Base-by-base conservation (phyloP, 768 basidiomycete genomes). In the Trametes cubensis region DNA sequence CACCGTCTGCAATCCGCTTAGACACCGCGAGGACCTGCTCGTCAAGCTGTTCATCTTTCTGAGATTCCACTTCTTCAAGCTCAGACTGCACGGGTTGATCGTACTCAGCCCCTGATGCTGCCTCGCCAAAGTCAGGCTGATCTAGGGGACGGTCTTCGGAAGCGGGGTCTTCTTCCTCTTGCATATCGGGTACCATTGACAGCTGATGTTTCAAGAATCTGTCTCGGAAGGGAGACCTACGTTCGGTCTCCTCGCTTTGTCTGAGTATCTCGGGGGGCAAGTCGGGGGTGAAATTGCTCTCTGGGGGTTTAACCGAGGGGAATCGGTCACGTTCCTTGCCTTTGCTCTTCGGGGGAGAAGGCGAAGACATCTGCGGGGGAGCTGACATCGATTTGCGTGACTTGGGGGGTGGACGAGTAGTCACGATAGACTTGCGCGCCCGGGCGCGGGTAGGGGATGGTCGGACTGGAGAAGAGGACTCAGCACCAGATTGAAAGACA, bases 401-500 rank as follows among this genome's bases (percentile, higher is more conserved):
- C 69, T 82, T 87, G 45, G 79, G 82, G 6, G 78, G 69, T 7
- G 69, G 61, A 66, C 61, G 66, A 61, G 69, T 71, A 61, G 64
- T 77, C 80, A 63, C 81, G 76, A 60, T 80, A 70, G 47, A 78
- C 65, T 74, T 80, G 80, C 56, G 78, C 67, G 66, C 79, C 75
- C 61, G 75, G 61, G 47, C 65, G 11, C 70, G 69, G 34, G 71
- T 71, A 23, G 86, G 88, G 6, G 86, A 83, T 39, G 88, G 85
- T 18, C 86, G 87, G 11, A 72, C 74, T 38, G 92, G 91, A 15
- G 90, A 92, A 7, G 90, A 90, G n/a, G 88, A 89, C 67, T 94
- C 92, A 5, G 88, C 88, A n/a, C 90, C 92, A 10, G 90, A 92
- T 70, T 94, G 92, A 72, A 94, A 94, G 28, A 92, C 85, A 65